These are phyloP conservation scores for Fraxinus xanthoxyloides DNA, from an alignment of 305 asterid species.

Conservation along the genomic window DNA sequence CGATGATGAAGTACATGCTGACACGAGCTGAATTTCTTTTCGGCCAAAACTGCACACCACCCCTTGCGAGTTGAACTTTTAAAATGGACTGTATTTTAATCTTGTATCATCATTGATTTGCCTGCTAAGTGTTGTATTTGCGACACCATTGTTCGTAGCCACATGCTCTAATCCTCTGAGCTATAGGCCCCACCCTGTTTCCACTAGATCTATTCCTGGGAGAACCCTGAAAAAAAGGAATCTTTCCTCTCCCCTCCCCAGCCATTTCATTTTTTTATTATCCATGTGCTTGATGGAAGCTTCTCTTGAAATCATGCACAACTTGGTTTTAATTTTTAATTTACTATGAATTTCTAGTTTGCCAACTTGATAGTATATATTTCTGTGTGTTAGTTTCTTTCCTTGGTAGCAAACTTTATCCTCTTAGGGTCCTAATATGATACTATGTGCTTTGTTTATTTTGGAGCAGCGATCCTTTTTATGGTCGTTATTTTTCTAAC, in stretches of 20 bases:
- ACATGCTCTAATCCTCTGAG: background rate
- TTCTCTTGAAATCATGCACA: background rate
- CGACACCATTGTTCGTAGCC: background rate
- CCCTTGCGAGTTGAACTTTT: background rate
- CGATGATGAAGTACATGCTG: background rate
- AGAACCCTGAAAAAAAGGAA: background rate
- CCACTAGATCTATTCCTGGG: background rate
- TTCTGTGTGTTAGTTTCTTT: background rate
- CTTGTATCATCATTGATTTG: background rate
- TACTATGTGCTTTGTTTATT: background rate
- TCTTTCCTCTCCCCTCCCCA: background rate
- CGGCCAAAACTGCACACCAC: background rate
- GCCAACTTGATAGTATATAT: background rate
- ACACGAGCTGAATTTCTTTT: background rate
- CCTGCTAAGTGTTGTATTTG: background rate
- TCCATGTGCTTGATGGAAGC: background rate
- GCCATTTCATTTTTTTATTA: background rate
- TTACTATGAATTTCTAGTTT: background rate
- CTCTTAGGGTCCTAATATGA: background rate
- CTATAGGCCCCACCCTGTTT: background rate
- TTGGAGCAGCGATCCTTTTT: background rate
- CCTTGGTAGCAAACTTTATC: background rate
- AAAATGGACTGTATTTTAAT: background rate
- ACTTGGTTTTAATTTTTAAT: background rate
- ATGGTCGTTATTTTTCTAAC: background rate